Evolutionary conservation across 1,284 basidiomycete species (phyloP), one percentile per base, ranked within the genome.

Genomic region (Mycena sp.): DNA sequence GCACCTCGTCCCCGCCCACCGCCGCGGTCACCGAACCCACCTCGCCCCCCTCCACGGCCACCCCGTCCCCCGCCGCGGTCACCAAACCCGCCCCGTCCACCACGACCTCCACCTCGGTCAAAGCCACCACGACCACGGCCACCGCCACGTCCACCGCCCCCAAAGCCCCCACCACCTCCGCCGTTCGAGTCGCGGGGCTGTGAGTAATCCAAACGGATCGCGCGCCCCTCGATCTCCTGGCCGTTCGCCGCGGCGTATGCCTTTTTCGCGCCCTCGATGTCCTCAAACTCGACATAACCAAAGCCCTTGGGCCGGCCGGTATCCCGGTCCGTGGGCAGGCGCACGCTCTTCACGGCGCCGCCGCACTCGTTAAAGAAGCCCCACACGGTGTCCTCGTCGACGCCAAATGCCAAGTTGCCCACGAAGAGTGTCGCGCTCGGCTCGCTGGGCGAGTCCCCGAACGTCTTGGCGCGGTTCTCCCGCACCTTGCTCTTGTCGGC

Each of bases 241-340:
- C 94, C 94, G 53, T 87, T 84, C 50, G 89, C 82, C 10, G 83
- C 85, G 70, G 87, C 88, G 67, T 90, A 86, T 5, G 97, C 98
- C 75, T 90, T 91, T 79, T 91, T 91, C 14, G 98, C 94, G 67
- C 86, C 81, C 46, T 91, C 92, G 53, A 95, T 76, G 69, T 92
- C 88, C 67, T 89, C 88, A 77, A 96, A 98, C 79, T 98, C 95
- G 75, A 99, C 93, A 80, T 99, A 99, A 48, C 91, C 98, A 79
- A 97, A 99, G 73, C 98, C 98, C 81, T 99, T 99, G 61, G 94
- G 90, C 68, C 86, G 86, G 49, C 95, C 96, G 6, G 92, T 87
- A 61, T 99, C 98, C 65, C 93, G 86, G 78, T 99, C 96, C 56
- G 96, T 99, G 29, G 96, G 96, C 58, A 99, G 81, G 67, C 96